These are phyloP conservation scores for Colletotrichum plurivorum DNA, from an alignment of 2,329 filamentous ascomycete genomes.

Conservation along the genomic window DNA sequence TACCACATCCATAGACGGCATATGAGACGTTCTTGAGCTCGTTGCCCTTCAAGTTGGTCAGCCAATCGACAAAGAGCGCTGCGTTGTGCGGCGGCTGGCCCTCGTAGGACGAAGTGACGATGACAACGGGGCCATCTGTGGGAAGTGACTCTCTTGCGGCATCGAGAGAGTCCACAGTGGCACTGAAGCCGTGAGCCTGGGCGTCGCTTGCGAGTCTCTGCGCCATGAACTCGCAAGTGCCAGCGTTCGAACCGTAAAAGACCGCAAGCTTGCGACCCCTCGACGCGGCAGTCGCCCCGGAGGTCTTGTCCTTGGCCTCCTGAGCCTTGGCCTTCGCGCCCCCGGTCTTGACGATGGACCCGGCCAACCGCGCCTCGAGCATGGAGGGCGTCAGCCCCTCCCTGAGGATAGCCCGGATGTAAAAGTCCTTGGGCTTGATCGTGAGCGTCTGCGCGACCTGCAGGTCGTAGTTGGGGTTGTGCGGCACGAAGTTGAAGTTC, in stretches of 20 bases:
- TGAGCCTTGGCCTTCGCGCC: not conserved
- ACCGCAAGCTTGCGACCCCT: slow-evolving; percentile 65
- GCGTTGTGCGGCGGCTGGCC: slow-evolving; percentile 80
- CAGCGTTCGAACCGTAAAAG: slow-evolving; percentile 78
- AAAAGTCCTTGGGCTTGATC: slow-evolving; percentile 72
- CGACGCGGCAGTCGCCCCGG: not conserved
- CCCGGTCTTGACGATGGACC: slow-evolving; percentile 36
- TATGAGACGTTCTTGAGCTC: slow-evolving; percentile 70
- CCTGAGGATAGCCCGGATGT: slow-evolving; percentile 69
- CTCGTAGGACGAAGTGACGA: slow-evolving; percentile 79
- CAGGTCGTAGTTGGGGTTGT: slow-evolving; percentile 70
- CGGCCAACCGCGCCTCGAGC: slow-evolving; percentile 61
- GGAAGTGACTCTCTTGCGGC: slow-evolving; percentile 69
- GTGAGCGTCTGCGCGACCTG: slow-evolving; percentile 69
- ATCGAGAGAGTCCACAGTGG: slow-evolving; percentile 69
- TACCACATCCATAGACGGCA: slow-evolving; percentile 76
- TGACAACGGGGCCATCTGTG: slow-evolving; percentile 69
- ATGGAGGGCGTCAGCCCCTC: slow-evolving; percentile 55
- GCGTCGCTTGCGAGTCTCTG: slow-evolving; percentile 71
- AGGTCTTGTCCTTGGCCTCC: not conserved
- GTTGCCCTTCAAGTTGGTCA: slow-evolving; percentile 62
- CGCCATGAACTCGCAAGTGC: slow-evolving; percentile 78
- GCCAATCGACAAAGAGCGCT: slow-evolving; percentile 74
- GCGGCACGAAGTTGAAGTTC: slow-evolving; percentile 75
- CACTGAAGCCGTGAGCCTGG: slow-evolving; percentile 66